Percentiles rank a stretch among this genome's conserved stretches.
phyloP scores from a whole-genome alignment of 108 stramenopile genomes.

The Cyclotella atomus region DNA sequence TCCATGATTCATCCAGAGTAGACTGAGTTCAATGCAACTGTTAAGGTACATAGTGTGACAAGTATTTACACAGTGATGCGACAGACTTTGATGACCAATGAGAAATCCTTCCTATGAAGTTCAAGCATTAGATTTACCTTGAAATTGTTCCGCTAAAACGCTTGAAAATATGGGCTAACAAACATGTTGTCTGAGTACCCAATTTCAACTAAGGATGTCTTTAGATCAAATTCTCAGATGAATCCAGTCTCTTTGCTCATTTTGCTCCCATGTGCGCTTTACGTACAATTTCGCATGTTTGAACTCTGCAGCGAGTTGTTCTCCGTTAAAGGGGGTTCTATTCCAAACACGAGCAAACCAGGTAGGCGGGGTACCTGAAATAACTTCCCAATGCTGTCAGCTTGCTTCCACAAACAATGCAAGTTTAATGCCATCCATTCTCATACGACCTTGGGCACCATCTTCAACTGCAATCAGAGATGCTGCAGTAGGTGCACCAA shows the following conservation, averaged over 20 bases:
- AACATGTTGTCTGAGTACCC: too few species aligned
- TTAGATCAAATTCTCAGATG: too few species aligned
- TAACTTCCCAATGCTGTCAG: background rate
- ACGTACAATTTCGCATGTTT: background rate
- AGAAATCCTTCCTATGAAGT: too few species aligned
- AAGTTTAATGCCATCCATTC: conserved; percentile 5
- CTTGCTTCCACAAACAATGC: background rate
- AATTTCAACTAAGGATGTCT: too few species aligned
- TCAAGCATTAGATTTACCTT: too few species aligned
- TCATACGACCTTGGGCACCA: conserved; percentile 8
- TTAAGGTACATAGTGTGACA: too few species aligned
- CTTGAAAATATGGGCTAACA: too few species aligned
- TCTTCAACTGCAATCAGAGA: background rate
- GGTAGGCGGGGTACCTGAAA: background rate
- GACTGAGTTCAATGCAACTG: too few species aligned
- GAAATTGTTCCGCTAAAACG: too few species aligned
- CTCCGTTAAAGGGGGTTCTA: background rate
- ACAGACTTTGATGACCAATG: too few species aligned
- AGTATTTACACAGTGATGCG: too few species aligned
- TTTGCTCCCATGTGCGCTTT: background rate
- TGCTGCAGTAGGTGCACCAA: background rate
- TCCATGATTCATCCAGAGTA: too few species aligned
- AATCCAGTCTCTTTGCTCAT: background rate
- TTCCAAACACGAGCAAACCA: background rate
- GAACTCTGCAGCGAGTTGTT: background rate